phyloP scores from a whole-genome alignment of 768 basidiomycete genomes.

The Leccinum rimulosum region DNA sequence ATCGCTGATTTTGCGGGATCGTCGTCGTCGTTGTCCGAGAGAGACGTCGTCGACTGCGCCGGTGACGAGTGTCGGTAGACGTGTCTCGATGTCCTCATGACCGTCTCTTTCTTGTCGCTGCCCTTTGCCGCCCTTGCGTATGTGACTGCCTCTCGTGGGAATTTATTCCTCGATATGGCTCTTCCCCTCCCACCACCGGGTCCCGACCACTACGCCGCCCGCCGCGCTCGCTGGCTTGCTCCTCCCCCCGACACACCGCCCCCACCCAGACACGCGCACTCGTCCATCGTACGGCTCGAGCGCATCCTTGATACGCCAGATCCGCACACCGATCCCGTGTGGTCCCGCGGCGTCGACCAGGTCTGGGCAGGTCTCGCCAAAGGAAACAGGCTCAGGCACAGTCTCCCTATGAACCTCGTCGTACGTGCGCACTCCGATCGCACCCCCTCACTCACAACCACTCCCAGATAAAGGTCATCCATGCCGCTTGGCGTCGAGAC shows the following conservation, averaged over 20 bases:
- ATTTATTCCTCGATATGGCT: slow-evolving; percentile 23
- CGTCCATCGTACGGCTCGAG: slow-evolving; percentile 49
- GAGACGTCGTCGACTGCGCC: slow-evolving; percentile 73
- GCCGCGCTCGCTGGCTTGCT: slow-evolving; percentile 61
- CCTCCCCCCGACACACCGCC: slow-evolving; percentile 19
- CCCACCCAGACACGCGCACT: slow-evolving; percentile 30
- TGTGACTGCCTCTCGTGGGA: slow-evolving; percentile 15
- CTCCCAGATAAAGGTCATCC: slow-evolving; percentile 65
- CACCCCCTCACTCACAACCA: slow-evolving; percentile 3
- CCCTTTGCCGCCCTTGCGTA: not conserved
- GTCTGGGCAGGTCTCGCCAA: slow-evolving; percentile 62
- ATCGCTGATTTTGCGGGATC: slow-evolving; percentile 52
- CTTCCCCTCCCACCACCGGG: slow-evolving; percentile 57
- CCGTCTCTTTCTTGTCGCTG: not conserved
- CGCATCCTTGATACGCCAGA: slow-evolving; percentile 46
- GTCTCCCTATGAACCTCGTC: slow-evolving; percentile 60
- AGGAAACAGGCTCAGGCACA: slow-evolving; percentile 56
- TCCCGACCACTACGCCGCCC: slow-evolving; percentile 58
- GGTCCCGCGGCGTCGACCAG: slow-evolving; percentile 55
- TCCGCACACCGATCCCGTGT: slow-evolving; percentile 49
- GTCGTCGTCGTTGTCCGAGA: slow-evolving; percentile 72
- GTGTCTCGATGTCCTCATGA: slow-evolving; percentile 33
- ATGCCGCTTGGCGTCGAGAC: slow-evolving; percentile 74
- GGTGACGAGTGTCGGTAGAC: slow-evolving; percentile 43
- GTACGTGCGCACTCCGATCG: slow-evolving; percentile 40